Evolutionary conservation across 1,284 basidiomycete species (phyloP), one percentile per base, ranked within the genome.

Genomic region (Apiotrichum akiyoshidainum): DNA sequence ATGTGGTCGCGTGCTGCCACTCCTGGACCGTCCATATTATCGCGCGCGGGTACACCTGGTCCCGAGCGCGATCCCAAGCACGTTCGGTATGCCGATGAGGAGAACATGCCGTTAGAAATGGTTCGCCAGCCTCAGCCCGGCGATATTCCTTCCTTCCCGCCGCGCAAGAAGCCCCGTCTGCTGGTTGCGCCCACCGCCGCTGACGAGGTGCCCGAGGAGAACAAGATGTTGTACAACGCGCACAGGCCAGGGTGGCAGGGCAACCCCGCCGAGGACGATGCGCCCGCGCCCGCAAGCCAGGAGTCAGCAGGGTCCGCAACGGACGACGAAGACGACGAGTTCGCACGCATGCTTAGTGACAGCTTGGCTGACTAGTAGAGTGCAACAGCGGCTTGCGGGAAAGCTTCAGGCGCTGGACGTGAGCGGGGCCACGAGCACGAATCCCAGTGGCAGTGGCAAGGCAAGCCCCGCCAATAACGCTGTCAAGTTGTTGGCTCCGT

Each of bases 11-110:
- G 61, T 13, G 61, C 56, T 13, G 52, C 56, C 9, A 63, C 61
- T 0, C 61, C 61, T 6, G 54, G 55, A 7, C 61, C 52, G 8
- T 57, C 57, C 0, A 63, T 63, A 14, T 40, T 63, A 2, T 57
- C 57, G 5, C 60, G 60, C 7, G 46, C 54, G 17, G 47, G 52
- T 2, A 47, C 55, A 5, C 57, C 61, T 0, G 55, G 52, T 1
- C 46, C 53, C 1, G 33, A 26, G 1, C 21, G 35, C 1, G 51
- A 48, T 9, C 45, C 52, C 31, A 75, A 73, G 57, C 53, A 69
- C 35, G 72, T 75, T n/a, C 61, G 70, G 31, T 75, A 73, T 59
- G 73, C 73, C 4, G 73, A 75, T 52, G 74, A 73, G 47, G 70
- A 73, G 59, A 61, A 64, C 42, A 56, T 71, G 12, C 72, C 72